Base-by-base conservation (phyloP, 2,329 filamentous ascomycete genomes). In the Cladosporium oxysporum region DNA sequence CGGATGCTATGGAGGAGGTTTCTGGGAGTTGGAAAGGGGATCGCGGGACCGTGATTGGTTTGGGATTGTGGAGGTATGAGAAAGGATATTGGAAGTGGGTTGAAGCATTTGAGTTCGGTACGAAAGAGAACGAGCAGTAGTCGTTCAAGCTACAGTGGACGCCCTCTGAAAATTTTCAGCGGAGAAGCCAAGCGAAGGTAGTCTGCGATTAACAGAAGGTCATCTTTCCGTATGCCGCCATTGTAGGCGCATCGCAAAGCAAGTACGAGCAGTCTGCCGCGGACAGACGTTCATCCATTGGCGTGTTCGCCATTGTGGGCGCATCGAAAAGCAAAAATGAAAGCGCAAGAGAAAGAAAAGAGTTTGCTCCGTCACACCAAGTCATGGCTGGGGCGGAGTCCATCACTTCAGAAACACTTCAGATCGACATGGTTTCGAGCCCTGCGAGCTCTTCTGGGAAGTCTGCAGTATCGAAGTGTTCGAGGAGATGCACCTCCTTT, bases 41-140 rank as follows among this genome's bases (percentile, higher is more conserved):
- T 61, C 70, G 72, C 35, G 79, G 80, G 0, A 70, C 66, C 26
- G 80, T 74, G 3, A 67, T 76, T 55, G 80, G 81, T 0, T 65
- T 82, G 52, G 76, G 75, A 7, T 68, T 83, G 18, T 82, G 79
- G 77, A 75, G 71, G 64, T 82, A 82, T 71, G 76, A 79, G 37
- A 69, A 72, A 3, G 80, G 79, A 3, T 74, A 73, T 29, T 83
- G 80, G 81, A 74, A 73, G 33, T 80, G 74, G 69, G 70, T 73
- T 12, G 71, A 71, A 60, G 73, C 76, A 58, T 82, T 78, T 66
- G 67, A 66, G 7, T 81, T 82, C 68, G 49, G 35, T 57, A 35
- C 23, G 53, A 31, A 14, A 23, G 62, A 29, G n/a, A 5, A 14
- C 29, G 33, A 29, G 21, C 23, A 29, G 60, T 62, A 52, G 16